Base-by-base conservation (phyloP, 495 filamentous ascomycete genomes). In the Penicillium subrubescens region DNA sequence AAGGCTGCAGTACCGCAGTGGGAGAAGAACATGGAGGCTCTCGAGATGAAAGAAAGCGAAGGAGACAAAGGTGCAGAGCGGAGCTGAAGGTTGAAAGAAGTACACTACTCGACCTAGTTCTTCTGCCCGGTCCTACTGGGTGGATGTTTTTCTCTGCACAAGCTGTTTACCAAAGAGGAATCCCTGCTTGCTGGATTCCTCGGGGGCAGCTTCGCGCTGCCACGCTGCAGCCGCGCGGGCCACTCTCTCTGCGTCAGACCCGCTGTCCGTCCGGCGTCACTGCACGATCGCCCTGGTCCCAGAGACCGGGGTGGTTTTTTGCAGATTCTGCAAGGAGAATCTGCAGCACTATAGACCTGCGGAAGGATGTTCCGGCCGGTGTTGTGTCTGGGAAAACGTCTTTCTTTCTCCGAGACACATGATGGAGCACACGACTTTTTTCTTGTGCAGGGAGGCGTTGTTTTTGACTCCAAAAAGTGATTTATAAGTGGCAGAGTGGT, bases 11-110 rank as follows among this genome's bases (percentile, higher is more conserved):
- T 85, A 44, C 68, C 75, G 37, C 65, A 65, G 31, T 80, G 78
- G 78, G 78, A 81, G 58, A 76, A 78, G 66, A 81, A 80, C 61
- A 79, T 81, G 76, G 78, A 80, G 51, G 71, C 69, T 3, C 59
- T 80, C 51, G 79, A 83, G 65, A 69, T 70, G 70, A 78, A 74
- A 65, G 73, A 77, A 2, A 53, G 62, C 25, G 33, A 61, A 34
- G 53, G 44, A 61, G 34, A 59, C 27, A 51, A 68, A 64, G 67
- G 61, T 31, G 58, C 29, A 17, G 61, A 70, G 48, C 67, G 54
- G 55, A 67, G 57, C 21, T 70, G 67, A 69, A 64, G 64, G 35
- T 34, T 62, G 60, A 19, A 25, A 11, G 12, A 52, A 27, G 21
- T 4, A 10, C 19, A 51, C n/a, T 19, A 21, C 21, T 43, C 33